These are phyloP conservation scores for Luvunga scandens DNA, from an alignment of 345 rosid genomes.

Conservation along the genomic window DNA sequence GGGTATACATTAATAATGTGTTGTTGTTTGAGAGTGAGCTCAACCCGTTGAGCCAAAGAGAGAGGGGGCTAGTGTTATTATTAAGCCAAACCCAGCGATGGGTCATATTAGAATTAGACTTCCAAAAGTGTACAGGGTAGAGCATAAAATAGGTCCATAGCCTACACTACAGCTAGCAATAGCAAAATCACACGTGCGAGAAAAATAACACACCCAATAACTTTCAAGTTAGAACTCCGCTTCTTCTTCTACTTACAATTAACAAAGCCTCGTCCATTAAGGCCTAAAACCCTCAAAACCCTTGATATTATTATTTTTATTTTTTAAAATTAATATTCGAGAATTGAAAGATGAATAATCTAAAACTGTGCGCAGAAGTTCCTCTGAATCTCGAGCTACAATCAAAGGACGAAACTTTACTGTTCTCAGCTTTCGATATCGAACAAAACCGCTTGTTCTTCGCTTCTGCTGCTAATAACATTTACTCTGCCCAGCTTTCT, in stretches of 20 bases:
- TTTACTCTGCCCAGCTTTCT: constrained; percentile 60
- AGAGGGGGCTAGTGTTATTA: not conserved
- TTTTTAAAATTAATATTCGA: constrained; percentile 1
- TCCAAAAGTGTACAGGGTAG: not conserved
- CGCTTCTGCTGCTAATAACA: constrained; percentile 60
- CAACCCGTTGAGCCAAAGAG: no score
- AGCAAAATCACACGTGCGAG: not conserved
- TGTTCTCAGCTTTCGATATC: constrained; percentile 69
- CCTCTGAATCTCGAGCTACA: constrained; percentile 55
- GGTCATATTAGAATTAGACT: not conserved
- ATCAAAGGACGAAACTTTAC: constrained; percentile 48
- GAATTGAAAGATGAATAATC: constrained; percentile 57
- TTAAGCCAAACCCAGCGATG: not conserved
- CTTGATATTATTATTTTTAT: not conserved
- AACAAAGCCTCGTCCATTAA: not conserved
- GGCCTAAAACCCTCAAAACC: constrained; percentile 21
- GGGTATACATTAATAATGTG: not conserved
- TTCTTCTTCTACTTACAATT: no score
- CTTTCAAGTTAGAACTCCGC: not conserved
- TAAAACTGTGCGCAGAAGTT: constrained; percentile 64
- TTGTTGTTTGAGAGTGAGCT: no score
- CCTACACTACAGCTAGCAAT: not conserved
- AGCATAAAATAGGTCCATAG: not conserved
- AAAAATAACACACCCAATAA: no score
- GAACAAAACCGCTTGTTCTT: constrained; percentile 81